Base-by-base conservation (phyloP, 1,284 basidiomycete species). In the Ustilago loliicola region DNA sequence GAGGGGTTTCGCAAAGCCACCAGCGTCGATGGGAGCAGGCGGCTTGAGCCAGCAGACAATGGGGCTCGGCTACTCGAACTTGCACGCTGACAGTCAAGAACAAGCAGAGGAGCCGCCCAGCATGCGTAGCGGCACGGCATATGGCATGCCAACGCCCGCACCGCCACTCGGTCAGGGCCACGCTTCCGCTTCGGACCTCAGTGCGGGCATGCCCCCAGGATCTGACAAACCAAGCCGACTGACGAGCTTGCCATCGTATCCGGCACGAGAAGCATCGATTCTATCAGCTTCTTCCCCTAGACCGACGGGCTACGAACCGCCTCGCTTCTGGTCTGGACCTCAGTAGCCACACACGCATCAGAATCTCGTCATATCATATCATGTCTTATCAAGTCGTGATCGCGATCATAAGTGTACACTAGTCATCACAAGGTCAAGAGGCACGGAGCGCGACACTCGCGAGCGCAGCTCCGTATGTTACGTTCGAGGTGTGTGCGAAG, bases 321-420 rank as follows among this genome's bases (percentile, higher is more conserved):
- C 36, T 21, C 56, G 61, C 6, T 51, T 42, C 36, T 64, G 61
- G 61, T 42, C 67, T 8, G 30, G 48, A 25, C 19, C 48, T 8
- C 59, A 67, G 27, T 38, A 56, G 27, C 56, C 23, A 42, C 40
- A 29, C 36, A 47, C 34, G 17, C 25, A 29, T 15, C 4, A 36
- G 32, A 21, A 53, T n/a, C 21, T 38, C 27, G 21, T 45, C 38
- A 45, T 45, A 21, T 45, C 42, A 45, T 45, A n/a, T 45, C 29
- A 19, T 34, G 30, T 19, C n/a, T 47, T 23, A 21, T 48, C 19
- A 34, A 32, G 15, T 21, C 13, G 30, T 38, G 38, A 54, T 47
- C 45, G 21, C 8, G 21, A 59, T 50, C 57, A 34, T 36, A 23
- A 30, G 8, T 59, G 57, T 59, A 59, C 42, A 59, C 42, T 48